Conservation (phyloP, 2,329 filamentous ascomycete genomes). For the Rhynchosporium secalis region DNA sequence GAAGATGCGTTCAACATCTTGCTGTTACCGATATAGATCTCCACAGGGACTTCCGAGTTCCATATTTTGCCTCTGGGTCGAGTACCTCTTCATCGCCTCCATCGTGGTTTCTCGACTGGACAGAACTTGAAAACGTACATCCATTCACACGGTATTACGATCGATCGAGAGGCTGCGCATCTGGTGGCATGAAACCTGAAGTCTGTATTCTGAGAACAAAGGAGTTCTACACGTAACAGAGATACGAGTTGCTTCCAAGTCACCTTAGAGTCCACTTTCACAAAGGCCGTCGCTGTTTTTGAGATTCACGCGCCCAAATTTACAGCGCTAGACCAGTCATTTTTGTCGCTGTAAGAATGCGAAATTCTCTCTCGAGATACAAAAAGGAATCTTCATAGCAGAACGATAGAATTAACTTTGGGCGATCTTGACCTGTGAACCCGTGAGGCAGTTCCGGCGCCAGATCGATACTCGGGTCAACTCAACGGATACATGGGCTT, state of each 20-base stretch:
- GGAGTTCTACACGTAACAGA: background rate
- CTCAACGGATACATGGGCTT: background rate
- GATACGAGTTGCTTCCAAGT: background rate
- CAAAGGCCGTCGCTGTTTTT: background rate
- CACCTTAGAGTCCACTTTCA: background rate
- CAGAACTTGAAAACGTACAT: background rate
- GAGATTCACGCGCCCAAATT: background rate
- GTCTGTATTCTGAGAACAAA: background rate
- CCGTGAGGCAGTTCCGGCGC: background rate
- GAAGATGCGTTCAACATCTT: background rate
- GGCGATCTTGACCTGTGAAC: background rate
- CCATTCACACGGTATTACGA: background rate
- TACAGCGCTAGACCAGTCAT: background rate
- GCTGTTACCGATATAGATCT: background rate
- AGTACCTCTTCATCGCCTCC: background rate
- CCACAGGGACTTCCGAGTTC: background rate
- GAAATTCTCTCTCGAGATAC: background rate
- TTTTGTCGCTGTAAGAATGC: background rate
- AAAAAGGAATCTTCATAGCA: background rate
- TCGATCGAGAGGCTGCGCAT: slow-evolving; percentile 2
- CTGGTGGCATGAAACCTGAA: slow-evolving; percentile 2
- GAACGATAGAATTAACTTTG: background rate
- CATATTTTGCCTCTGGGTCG: background rate
- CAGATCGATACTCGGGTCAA: background rate
- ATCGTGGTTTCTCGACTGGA: slow-evolving; percentile 12